Conservation (phyloP, 1,284 basidiomycete genomes). For the Irpex rosettiformis region DNA sequence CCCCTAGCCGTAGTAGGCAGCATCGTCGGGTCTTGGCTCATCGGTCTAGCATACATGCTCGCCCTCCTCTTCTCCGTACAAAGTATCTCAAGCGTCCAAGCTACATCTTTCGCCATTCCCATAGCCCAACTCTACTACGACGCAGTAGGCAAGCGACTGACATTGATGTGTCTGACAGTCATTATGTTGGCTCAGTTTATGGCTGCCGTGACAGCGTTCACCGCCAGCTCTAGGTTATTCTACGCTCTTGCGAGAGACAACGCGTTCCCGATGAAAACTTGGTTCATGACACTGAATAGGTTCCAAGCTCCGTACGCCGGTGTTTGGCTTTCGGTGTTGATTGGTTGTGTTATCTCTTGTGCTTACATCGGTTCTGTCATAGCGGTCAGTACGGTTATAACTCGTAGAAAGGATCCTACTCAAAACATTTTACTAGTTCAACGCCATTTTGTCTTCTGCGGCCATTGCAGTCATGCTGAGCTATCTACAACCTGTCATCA, state of each 20-base stretch:
- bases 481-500: slow-evolving; percentile 55
- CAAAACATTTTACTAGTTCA: slow-evolving; percentile 35
- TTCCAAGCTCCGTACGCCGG: slow-evolving; percentile 55
- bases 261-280: slow-evolving; percentile 42
- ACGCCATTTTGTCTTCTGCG: slow-evolving; percentile 52
- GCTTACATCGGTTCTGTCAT: slow-evolving; percentile 56
- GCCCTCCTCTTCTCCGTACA: slow-evolving; percentile 58
- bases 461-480: slow-evolving; percentile 59
- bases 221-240: slow-evolving; percentile 53
- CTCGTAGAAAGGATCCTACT: not conserved
- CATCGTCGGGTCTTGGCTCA: slow-evolving; percentile 59
- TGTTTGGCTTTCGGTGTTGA: slow-evolving; percentile 50
- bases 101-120: slow-evolving; percentile 50
- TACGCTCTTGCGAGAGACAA: slow-evolving; percentile 56
- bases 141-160: slow-evolving; percentile 45
- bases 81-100: slow-evolving; percentile 45
- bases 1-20: slow-evolving; percentile 53
- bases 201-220: slow-evolving; percentile 58
- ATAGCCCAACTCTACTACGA: slow-evolving; percentile 59
- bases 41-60: slow-evolving; percentile 58
- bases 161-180: slow-evolving; percentile 50
- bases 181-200: slow-evolving; percentile 51
- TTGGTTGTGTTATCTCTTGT: slow-evolving; percentile 55
- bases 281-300: slow-evolving; percentile 48
- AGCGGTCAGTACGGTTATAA: slow-evolving; percentile 37